These are phyloP conservation scores for Penicillium fuscoglaucum DNA, from an alignment of 2,329 filamentous ascomycete genomes.

Conservation along the genomic window DNA sequence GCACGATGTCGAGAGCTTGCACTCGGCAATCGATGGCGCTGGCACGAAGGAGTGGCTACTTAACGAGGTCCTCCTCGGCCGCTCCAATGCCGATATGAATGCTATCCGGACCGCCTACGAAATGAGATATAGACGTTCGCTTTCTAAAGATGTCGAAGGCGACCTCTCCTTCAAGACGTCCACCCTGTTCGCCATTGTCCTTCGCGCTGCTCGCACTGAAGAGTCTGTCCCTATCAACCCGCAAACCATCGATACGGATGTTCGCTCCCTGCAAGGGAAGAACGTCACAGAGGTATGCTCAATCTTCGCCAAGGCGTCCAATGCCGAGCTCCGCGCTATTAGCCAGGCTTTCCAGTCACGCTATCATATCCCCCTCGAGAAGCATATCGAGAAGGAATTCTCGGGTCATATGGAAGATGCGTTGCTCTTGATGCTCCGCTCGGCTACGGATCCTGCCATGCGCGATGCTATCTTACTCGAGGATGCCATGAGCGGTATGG, in stretches of 20 bases:
- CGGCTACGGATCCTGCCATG: slow-evolving; percentile 77
- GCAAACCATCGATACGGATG: slow-evolving; percentile 72
- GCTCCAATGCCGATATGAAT: slow-evolving; percentile 82
- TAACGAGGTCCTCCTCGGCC: slow-evolving; percentile 79
- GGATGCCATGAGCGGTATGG: slow-evolving; percentile 79
- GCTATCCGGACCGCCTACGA: slow-evolving; percentile 82
- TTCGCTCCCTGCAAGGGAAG: slow-evolving; percentile 70
- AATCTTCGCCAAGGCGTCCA: slow-evolving; percentile 72
- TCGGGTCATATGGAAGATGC: slow-evolving; percentile 90
- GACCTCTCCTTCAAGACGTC: slow-evolving; percentile 87
- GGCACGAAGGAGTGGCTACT: slow-evolving; percentile 86
- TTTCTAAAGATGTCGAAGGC: slow-evolving; percentile 71
- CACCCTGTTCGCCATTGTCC: slow-evolving; percentile 78
- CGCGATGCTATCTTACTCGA: slow-evolving; percentile 82
- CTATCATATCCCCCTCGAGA: slow-evolving; percentile 69
- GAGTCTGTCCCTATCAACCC: slow-evolving; percentile 73
- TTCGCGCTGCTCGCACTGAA: slow-evolving; percentile 72
- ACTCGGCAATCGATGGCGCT: slow-evolving; percentile 70
- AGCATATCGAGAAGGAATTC: slow-evolving; percentile 78
- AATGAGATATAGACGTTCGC: slow-evolving; percentile 61
- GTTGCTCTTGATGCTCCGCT: slow-evolving; percentile 73
- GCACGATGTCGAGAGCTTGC: slow-evolving; percentile 70
- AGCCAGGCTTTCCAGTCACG: slow-evolving; percentile 70
- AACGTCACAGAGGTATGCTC: slow-evolving; percentile 62
- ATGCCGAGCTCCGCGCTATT: slow-evolving; percentile 82